Evolutionary conservation across 2,329 filamentous ascomycete species (phyloP), one percentile per base, ranked within the genome.

Genomic region (Zymoseptoria crescenta): DNA sequence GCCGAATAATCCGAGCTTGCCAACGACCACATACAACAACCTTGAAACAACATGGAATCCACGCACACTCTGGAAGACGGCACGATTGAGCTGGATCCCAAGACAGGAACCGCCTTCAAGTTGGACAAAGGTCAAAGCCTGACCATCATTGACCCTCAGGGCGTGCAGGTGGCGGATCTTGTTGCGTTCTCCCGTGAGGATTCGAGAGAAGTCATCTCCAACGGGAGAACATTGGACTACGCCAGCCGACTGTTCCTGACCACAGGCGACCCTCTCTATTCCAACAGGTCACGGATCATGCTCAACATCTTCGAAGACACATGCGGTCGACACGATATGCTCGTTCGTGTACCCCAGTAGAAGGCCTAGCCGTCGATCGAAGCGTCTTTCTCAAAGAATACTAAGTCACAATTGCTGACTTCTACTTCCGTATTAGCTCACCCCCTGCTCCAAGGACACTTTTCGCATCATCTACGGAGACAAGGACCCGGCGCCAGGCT

Each of bases 401-500:
- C n/a, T n/a, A n/a, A n/a, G n/a, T n/a, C n/a, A n/a, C n/a, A n/a
- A n/a, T n/a, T n/a, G n/a, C n/a, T n/a, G n/a, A n/a, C n/a, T n/a
- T n/a, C n/a, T n/a, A n/a, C n/a, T n/a, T n/a, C n/a, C n/a, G n/a
- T n/a, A n/a, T n/a, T n/a, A n/a, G n/a, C 51, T 66, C 24, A 66
- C 65, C 24, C 65, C 64, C 19, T 67, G 62, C 55, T 66, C 64
- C 1, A 60, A 62, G 19, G 64, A 64, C 48, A 66, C 65, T 3
- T 67, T 65, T 53, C 59, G 65, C 5, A 65, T 68, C 16, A 64
- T 65, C 19, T 68, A 68, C 35, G 62, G 61, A 4, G 62, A 68
- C 56, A 61, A 67, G 48, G 64, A 69, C 3, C 67, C 67, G 1
- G 64, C 65, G 49, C 64, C 60, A 49, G 67, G 67, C 8, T 69